Base-by-base conservation (phyloP, 352 stramenopile genomes). In the Pythium apleroticum region DNA sequence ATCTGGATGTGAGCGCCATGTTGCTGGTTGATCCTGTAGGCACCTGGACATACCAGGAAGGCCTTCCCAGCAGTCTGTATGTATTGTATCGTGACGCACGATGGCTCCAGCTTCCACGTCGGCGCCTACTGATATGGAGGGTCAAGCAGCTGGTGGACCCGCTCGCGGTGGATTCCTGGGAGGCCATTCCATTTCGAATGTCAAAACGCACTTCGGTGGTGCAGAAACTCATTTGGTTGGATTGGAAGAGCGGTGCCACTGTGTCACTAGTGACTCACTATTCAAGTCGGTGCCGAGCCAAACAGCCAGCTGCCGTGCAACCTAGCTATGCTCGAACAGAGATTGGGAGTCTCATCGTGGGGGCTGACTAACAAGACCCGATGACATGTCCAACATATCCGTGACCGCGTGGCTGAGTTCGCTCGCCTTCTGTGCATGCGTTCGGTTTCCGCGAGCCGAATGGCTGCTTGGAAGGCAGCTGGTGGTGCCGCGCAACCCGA, bases 131-230 rank as follows among this genome's bases (percentile, higher is more conserved):
- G 37, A 46, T 22, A n/a, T 14, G 22, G 37, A 22, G 37, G 15
- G 19, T 22, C 37, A 22, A 14, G 14, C 45, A 52, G 45, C 45
- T 52, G 45, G 45, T 20, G 22, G 45, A 52, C 57, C 57, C 57
- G 57, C 57, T 64, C 57, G 48, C 25, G 48, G 19, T 57, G 57
- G 57, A 64, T 64, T 64, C 52, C 57, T 57, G n/a, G 14, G 46
- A 19, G 24, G 10, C 8, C 45, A 52, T 30, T 52, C 45, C 45
- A 52, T n/a, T 52, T 30, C 45, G 20, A 52, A 52, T 52, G 45
- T 4, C 41, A 12, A 9, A 2, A 49, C 14, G n/a, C 33, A 46
- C 37, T 46, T 46, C 37, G 37, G 37, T 46, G 37, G 37, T 46
- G 14, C 37, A 46, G 37, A 22, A 46, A 33, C 30, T 33, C 30